Evolutionary conservation across 176 grass and related monocot species (phyloP).

Genomic region (Cenchrus purpureus): DNA sequence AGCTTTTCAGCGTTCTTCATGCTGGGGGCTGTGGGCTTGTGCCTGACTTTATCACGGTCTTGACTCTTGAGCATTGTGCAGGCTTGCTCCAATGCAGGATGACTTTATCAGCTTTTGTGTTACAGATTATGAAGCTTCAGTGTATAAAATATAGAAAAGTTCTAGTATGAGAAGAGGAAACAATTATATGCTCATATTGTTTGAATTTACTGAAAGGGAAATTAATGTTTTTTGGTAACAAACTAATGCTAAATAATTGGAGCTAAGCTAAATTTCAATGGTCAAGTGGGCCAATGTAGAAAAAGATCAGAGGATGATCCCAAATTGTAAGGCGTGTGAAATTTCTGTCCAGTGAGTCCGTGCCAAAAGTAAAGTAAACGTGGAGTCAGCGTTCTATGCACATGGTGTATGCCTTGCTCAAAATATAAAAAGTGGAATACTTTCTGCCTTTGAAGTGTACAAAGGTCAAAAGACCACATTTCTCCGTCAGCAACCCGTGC

Average conservation of each 20-base stretch:
- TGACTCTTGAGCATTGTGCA: conserved; percentile 48
- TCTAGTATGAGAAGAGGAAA: background rate
- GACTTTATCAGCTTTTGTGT: background rate
- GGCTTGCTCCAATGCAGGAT: conserved; percentile 55
- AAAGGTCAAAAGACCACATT: conserved; percentile 29
- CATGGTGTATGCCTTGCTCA: conserved; percentile 29
- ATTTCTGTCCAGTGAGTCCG: conserved; percentile 16
- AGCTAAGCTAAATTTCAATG: conserved; percentile 17
- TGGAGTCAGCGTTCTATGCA: conserved; percentile 46
- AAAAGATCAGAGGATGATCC: conserved; percentile 14
- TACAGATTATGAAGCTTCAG: background rate
- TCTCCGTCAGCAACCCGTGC: conserved; percentile 34
- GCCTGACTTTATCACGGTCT: conserved; percentile 57
- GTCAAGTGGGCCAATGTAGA: conserved; percentile 10
- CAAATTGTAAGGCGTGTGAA: conserved; percentile 39
- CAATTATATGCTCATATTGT: background rate
- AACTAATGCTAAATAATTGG: conserved; percentile 2
- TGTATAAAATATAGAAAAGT: background rate
- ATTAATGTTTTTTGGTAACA: background rate
- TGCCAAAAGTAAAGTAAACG: background rate
- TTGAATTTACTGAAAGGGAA: background rate
- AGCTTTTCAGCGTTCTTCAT: conserved; percentile 52
- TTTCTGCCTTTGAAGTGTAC: conserved; percentile 10
- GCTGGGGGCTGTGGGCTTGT: background rate
- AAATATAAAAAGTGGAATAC: conserved; percentile 51